Evolutionary conservation across 2,329 filamentous ascomycete species (phyloP).

Genomic region (Beauveria bassiana): DNA sequence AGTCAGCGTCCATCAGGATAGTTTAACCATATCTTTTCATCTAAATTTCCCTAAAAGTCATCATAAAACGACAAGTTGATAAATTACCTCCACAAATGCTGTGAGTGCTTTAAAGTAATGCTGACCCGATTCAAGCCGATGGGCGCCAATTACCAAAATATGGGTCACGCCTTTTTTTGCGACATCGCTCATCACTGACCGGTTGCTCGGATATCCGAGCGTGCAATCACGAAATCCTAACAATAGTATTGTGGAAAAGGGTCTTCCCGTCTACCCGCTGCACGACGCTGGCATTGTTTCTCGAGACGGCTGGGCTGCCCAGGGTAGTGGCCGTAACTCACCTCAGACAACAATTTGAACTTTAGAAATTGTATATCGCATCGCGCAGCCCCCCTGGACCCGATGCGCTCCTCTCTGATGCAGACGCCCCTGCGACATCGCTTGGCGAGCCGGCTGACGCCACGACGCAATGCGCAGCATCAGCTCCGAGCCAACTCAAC

Average conservation of each 20-base stretch:
- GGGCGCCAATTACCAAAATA: not conserved
- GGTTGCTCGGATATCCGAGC: slow-evolving; percentile 4
- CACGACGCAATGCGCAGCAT: not conserved
- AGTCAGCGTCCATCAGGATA: no score
- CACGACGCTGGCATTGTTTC: not conserved
- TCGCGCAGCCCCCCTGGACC: not conserved
- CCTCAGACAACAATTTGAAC: not conserved
- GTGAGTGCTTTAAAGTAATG: not conserved
- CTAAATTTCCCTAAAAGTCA: no score
- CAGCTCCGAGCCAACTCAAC: not conserved
- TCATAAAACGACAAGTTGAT: no score
- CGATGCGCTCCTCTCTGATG: not conserved
- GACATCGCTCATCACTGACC: not conserved
- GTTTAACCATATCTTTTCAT: no score
- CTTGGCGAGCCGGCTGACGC: not conserved
- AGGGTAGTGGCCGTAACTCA: not conserved
- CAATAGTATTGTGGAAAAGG: not conserved
- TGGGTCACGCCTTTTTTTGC: slow-evolving; percentile 1
- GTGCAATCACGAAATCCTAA: slow-evolving; percentile 1
- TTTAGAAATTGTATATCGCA: no score
- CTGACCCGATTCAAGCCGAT: not conserved
- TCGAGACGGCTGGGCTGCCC: not conserved
- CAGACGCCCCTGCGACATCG: slow-evolving; percentile 1
- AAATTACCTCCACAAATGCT: not conserved
- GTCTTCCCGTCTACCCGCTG: not conserved